A percentile compares a stretch with the other conserved stretches of the same genome.
Evolutionary conservation across 1,284 basidiomycete species (phyloP).

Genomic region (Apiotrichum siamense): DNA sequence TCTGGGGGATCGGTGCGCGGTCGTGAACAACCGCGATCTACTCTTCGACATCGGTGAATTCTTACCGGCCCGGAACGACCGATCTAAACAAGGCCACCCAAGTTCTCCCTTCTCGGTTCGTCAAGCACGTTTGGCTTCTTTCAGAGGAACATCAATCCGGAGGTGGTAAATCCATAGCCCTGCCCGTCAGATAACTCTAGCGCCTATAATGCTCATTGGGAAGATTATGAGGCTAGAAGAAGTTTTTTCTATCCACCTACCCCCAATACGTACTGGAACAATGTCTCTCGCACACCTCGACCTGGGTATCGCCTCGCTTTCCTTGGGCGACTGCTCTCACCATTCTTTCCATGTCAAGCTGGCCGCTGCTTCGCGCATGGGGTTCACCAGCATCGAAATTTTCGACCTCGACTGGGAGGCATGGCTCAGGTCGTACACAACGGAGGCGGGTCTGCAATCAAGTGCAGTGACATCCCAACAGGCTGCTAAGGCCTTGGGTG

Average conservation of each 20-base stretch:
- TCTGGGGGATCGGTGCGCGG: not conserved
- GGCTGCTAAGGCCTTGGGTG: not conserved
- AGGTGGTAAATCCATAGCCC: too few relatives aligned
- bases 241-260: not conserved
- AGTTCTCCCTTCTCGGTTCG: too few relatives aligned
- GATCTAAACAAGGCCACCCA: too few relatives aligned
- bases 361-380: not conserved
- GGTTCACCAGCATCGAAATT: slow-evolving; percentile 4
- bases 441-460: not conserved
- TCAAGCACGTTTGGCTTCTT: too few relatives aligned
- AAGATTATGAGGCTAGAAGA: not conserved
- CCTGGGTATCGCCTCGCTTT: slow-evolving; percentile 8
- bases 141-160: too few relatives aligned
- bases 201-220: too few relatives aligned
- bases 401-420: slow-evolving; percentile 4
- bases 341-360: slow-evolving; percentile 3
- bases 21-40: not conserved
- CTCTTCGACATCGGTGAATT: too few relatives aligned
- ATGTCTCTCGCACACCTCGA: not conserved
- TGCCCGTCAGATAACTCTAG: too few relatives aligned
- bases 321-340: not conserved
- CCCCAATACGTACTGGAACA: not conserved
- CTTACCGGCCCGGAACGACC: too few relatives aligned
- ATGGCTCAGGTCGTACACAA: not conserved
- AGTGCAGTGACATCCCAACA: not conserved